Evolutionary conservation across 169 alveolate species (phyloP).

Genomic region (Plasmodium relictum): DNA sequence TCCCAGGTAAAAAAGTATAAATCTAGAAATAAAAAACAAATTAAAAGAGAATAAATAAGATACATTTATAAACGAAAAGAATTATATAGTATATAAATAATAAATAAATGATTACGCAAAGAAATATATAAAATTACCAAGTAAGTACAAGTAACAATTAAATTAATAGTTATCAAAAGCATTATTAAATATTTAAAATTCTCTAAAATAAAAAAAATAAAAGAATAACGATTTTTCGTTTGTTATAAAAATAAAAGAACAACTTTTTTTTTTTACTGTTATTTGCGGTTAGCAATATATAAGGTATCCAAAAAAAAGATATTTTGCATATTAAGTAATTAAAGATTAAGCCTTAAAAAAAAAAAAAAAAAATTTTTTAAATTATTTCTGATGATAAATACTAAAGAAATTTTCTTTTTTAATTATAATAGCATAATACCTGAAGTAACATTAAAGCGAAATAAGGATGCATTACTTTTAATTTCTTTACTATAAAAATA

Average conservation of each 20-base stretch:
- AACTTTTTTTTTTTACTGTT: constrained; percentile 21
- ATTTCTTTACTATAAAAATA: constrained; percentile 38
- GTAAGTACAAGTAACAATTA: constrained; percentile 59
- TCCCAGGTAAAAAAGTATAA: constrained; percentile 41
- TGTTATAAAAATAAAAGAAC: not conserved
- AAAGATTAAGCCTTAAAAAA: constrained; percentile 56
- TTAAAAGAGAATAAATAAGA: not conserved
- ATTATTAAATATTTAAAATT: constrained; percentile 44
- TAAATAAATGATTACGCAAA: not conserved
- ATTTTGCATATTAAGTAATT: constrained; percentile 53
- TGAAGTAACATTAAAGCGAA: constrained; percentile 45
- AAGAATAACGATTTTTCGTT: not conserved
- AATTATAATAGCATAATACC: constrained; percentile 26
- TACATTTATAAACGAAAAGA: not conserved
- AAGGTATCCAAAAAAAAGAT: constrained; percentile 74
- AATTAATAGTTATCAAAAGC: constrained; percentile 30
- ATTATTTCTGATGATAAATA: not conserved
- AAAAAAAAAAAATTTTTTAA: constrained; percentile 4
- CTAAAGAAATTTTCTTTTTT: constrained; percentile 15
- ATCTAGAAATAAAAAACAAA: constrained; percentile 26
- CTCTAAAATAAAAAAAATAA: constrained; percentile 29
- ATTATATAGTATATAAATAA: not conserved
- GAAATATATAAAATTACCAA: constrained; percentile 32
- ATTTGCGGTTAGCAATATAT: constrained; percentile 24
- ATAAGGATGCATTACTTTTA: constrained; percentile 36